Conservation (phyloP, 371 early-diverging fungal genomes). For the Entomophthora muscae region DNA sequence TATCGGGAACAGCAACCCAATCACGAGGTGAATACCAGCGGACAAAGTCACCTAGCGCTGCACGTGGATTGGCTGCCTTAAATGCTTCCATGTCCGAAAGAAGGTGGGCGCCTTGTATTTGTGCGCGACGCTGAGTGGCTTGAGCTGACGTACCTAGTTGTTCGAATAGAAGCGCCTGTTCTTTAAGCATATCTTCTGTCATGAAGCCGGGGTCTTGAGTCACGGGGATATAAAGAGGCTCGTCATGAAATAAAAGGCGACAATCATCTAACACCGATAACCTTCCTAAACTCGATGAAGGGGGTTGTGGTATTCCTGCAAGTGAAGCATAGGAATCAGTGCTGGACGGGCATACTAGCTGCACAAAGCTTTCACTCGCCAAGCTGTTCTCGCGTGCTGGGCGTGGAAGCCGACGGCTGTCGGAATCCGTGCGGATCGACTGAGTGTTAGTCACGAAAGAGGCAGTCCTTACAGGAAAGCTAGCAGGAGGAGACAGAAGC, state of each 20-base stretch:
- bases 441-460: neutral
- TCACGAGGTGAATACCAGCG: slow-evolving; percentile 91
- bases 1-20: slow-evolving; percentile 23
- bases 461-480: slow-evolving; percentile 5
- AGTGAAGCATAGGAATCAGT: slow-evolving; percentile 3
- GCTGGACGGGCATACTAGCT: slow-evolving; percentile 3
- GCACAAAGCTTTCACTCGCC: slow-evolving; percentile 7
- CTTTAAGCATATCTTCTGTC: slow-evolving; percentile 79
- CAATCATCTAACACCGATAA: neutral
- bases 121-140: slow-evolving; percentile 53
- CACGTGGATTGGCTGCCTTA: slow-evolving; percentile 36
- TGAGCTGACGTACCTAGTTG: slow-evolving; percentile 49
- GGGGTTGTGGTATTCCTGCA: neutral
- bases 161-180: slow-evolving; percentile 59
- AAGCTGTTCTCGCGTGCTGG: slow-evolving; percentile 1
- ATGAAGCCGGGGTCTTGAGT: slow-evolving; percentile 64
- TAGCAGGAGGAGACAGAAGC: slow-evolving; percentile 4
- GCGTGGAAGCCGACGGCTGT: neutral
- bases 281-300: neutral
- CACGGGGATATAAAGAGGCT: slow-evolving; percentile 37
- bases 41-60: slow-evolving; percentile 73
- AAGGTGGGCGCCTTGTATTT: slow-evolving; percentile 61
- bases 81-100: slow-evolving; percentile 43
- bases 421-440: neutral
- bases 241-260: neutral